Evolutionary conservation across 139 green algal genomes (phyloP), one percentile per base, ranked within the genome.

Genomic region (Pleodorina starrii): DNA sequence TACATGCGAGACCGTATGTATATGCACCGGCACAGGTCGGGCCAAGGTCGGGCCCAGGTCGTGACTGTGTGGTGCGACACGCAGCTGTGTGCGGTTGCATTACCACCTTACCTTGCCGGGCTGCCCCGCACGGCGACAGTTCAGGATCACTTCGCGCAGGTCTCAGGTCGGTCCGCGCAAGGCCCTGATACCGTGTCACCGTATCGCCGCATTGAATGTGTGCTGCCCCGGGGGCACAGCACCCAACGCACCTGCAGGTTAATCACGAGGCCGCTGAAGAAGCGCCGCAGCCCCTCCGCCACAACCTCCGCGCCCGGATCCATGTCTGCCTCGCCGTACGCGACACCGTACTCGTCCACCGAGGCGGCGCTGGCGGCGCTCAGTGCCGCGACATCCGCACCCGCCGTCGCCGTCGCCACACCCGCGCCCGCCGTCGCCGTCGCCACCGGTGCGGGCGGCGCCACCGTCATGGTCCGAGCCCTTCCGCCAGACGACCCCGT

Each of bases 251-350:
- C 85, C 85, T 90, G 86, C 43, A 90, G 42, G 69, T 92, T 90
- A 14, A 92, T 25, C 51, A 63, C 1, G n/a, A 92, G 69, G 43
- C 43, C 42, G 40, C 48, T 90, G 85, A 92, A 92, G 63, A 92
- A 88, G 29, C 42, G n/a, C 51, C 48, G 50, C 42, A 92, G 90
- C 17, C 83, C 84, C 42, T 88, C 51, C 12, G 19, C 43, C 48
- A 90, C 76, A 43, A 73, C 44, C 51, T 60, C 51, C 17, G 51
- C 51, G 51, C 51, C 51, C 17, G 51, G 51, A 60, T 17, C 51
- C 51, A 14, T 60, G 51, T n/a, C n/a, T n/a, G n/a, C n/a, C n/a
- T n/a, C n/a, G n/a, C n/a, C n/a, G n/a, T n/a, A n/a, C n/a, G n/a
- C n/a, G n/a, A n/a, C n/a, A n/a, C n/a, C n/a, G n/a, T n/a, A n/a